A percentile compares a stretch with the other conserved stretches of the same genome.
Conservation (phyloP, 768 basidiomycete genomes). For the Lactarius vividus region DNA sequence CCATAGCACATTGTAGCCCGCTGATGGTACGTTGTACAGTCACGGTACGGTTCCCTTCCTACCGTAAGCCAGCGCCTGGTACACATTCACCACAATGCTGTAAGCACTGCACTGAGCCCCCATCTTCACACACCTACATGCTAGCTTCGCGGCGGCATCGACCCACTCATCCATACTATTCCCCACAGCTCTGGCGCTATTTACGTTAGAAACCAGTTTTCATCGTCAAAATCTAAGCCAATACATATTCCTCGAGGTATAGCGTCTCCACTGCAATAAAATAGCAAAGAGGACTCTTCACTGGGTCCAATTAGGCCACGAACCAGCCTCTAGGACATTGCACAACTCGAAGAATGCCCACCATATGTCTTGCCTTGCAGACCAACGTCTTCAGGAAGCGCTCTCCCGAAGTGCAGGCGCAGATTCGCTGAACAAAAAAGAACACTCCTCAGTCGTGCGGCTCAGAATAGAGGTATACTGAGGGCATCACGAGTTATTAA, state of each 20-base stretch:
- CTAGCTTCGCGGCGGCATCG: background rate
- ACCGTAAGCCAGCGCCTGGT: background rate
- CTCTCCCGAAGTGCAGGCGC: background rate
- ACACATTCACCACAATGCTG: background rate
- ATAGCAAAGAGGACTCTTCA: background rate
- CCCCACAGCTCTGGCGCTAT: background rate
- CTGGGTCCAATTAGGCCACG: background rate
- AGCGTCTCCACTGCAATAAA: background rate
- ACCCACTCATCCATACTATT: background rate
- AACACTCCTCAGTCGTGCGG: background rate
- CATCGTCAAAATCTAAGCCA: background rate
- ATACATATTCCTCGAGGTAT: background rate
- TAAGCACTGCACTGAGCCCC: background rate
- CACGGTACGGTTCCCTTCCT: background rate
- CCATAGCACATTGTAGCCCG: constrained; percentile 14
- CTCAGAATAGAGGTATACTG: background rate
- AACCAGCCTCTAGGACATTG: too few relatives aligned
- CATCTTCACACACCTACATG: background rate
- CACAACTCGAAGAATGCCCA: too few relatives aligned
- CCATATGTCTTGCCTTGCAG: background rate
- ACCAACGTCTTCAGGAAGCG: background rate
- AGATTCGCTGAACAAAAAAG: background rate
- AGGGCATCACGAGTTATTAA: background rate
- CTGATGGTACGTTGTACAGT: background rate
- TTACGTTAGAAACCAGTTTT: background rate